Base-by-base conservation (phyloP, 208 protist genomes). In the Trypanosoma mega region DNA sequence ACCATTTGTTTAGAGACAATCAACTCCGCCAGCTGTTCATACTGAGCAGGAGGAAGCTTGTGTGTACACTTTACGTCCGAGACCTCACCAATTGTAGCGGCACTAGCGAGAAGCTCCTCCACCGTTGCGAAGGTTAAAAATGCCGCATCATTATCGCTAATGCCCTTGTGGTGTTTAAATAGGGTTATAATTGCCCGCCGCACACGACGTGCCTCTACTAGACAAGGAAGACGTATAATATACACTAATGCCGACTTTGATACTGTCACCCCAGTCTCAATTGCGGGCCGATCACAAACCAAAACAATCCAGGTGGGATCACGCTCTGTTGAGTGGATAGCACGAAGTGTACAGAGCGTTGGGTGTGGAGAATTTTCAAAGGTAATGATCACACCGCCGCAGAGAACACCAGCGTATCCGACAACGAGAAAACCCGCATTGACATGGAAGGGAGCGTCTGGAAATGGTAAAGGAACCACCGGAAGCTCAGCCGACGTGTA, bases 281-380 rank as follows among this genome's bases (percentile, higher is more conserved):
- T n/a, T n/a, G n/a, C n/a, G n/a, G n/a, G n/a, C n/a, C n/a, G 21
- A 1, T 52, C 9, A 47, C 29, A 52, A 11, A 62, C 18, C 23
- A 62, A 52, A 52, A 62, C 44, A 27, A 50, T 33, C 56, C 56
- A 62, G 9, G 56, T 41, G n/a, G 56, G 56, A 62, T 62, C 56
- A 16, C 30, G 31, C 16, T 52, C 43, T 12, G 44, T 24, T 4
- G 43, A 52, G 20, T 33, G 44, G 26, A 62, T n/a, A 20, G 30
- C 8, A 12, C 33, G 16, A 26, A 62, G 20, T 34, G 41, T 43
- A 12, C 56, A 41, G 11, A 62, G 31, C 7, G 56, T 31, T 16
- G 56, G 27, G 36, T 23, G 26, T 12, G 24, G 27, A 3, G 43
- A 33, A 24, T 27, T 1, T 44, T 62, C 43, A 12, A 8, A 5